Evolutionary conservation across 352 stramenopile genomes (phyloP).

Genomic region (Phytophthora hybrid): DNA sequence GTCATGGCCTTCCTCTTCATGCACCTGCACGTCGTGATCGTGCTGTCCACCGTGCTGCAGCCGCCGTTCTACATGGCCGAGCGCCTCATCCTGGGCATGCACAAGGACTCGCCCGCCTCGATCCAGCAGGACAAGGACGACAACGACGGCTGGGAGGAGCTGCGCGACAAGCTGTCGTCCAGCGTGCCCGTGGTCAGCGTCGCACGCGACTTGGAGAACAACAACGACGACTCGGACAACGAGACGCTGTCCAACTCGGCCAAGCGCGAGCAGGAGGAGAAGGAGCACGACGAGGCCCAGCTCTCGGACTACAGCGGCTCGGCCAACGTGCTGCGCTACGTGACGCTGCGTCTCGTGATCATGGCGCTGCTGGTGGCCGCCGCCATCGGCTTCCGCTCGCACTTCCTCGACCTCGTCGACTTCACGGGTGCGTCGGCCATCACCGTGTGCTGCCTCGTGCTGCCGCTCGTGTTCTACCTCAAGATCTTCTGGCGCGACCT

Average conservation of each 20-base stretch:
- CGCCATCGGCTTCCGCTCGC: constrained; percentile 47
- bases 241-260: constrained; percentile 35
- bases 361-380: constrained; percentile 47
- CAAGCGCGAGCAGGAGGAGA: constrained; percentile 37
- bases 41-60: constrained; percentile 55
- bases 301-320: constrained; percentile 41
- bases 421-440: constrained; percentile 60
- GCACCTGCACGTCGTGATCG: constrained; percentile 55
- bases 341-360: constrained; percentile 46
- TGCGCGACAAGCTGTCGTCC: constrained; percentile 33
- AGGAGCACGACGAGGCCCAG: constrained; percentile 43
- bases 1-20: constrained; percentile 50
- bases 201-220: constrained; percentile 29
- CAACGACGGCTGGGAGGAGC: constrained; percentile 35
- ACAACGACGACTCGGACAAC: constrained; percentile 29
- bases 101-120: constrained; percentile 25
- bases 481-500: constrained; percentile 53
- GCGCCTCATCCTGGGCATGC: constrained; percentile 54
- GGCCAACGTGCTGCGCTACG: constrained; percentile 41
- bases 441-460: constrained; percentile 53
- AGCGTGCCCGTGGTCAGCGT: constrained; percentile 22
- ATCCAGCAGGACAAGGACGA: constrained; percentile 24
- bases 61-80: constrained; percentile 58
- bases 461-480: constrained; percentile 61
- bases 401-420: constrained; percentile 57